Evolutionary conservation across 345 rosid species (phyloP).

Genomic region (Xanthoceras sorbifolium): DNA sequence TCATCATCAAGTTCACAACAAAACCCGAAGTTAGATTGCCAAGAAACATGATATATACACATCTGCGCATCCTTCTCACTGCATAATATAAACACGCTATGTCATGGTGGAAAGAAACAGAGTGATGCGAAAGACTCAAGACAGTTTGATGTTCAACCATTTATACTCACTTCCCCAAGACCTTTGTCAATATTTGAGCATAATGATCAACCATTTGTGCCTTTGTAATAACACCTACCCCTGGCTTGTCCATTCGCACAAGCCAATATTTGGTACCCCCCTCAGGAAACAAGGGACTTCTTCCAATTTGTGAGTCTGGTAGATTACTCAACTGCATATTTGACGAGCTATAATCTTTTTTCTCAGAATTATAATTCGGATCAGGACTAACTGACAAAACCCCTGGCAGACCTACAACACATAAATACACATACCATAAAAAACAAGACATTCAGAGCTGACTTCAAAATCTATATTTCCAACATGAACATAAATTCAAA

Average conservation of each 20-base stretch:
- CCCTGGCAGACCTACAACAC: conserved; percentile 64
- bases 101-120: background rate
- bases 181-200: conserved; percentile 66
- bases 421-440: background rate
- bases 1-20: conserved; percentile 85
- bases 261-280: conserved; percentile 72
- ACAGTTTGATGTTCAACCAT: background rate
- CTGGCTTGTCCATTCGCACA: conserved; percentile 71
- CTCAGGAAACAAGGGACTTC: conserved; percentile 52
- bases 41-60: conserved; percentile 87
- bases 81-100: conserved; percentile 22
- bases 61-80: conserved; percentile 92
- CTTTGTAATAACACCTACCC: conserved; percentile 75
- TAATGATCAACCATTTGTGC: conserved; percentile 94
- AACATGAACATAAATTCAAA: too few species aligned
- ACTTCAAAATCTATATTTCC: background rate
- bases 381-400: conserved; percentile 70
- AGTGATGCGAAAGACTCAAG: background rate
- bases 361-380: conserved; percentile 44
- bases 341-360: conserved; percentile 41
- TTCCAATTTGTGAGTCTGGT: conserved; percentile 25
- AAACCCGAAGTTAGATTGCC: conserved; percentile 76
- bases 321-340: conserved; percentile 14
- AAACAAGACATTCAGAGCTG: background rate
- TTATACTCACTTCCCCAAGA: conserved; percentile 68